phyloP scores from a whole-genome alignment of 129 eudicot species.

The Dittrichia graveolens region DNA sequence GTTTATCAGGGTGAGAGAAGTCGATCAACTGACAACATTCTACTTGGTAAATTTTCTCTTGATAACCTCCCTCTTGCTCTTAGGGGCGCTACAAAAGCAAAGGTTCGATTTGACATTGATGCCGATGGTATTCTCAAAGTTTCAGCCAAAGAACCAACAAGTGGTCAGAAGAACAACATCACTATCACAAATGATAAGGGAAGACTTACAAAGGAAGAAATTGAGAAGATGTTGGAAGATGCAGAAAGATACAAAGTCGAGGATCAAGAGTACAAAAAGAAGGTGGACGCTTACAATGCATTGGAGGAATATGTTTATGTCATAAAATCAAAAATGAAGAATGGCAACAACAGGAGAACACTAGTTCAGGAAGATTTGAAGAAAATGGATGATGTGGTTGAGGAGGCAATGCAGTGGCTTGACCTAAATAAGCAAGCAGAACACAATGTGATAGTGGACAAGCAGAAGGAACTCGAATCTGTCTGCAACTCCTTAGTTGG shows the following conservation, averaged over 20 bases:
- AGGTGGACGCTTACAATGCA: constrained; percentile 13
- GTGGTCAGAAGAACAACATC: background rate
- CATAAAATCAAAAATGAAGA: background rate
- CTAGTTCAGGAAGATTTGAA: background rate
- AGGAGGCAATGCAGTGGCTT: constrained; percentile 18
- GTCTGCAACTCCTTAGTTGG: background rate
- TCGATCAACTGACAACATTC: no score
- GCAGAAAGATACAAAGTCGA: background rate
- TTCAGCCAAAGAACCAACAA: constrained; percentile 7
- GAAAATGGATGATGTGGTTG: constrained; percentile 19
- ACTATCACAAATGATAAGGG: background rate
- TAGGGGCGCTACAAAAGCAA: constrained; percentile 11
- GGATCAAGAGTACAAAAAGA: constrained; percentile 14
- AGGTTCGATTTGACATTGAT: constrained; percentile 5
- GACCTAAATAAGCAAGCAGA: constrained; percentile 10
- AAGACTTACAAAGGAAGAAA: constrained; percentile 20
- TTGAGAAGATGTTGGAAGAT: constrained; percentile 20
- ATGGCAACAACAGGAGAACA: background rate
- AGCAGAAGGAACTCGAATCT: constrained; percentile 8
- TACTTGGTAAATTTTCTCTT: no score
- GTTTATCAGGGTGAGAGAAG: no score
- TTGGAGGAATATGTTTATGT: constrained; percentile 19
- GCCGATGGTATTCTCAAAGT: constrained; percentile 16
- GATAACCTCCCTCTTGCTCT: background rate
- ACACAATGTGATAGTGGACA: background rate